These are phyloP conservation scores for Colletotrichum sp. DNA, from an alignment of 2,329 filamentous ascomycete genomes.

Conservation along the genomic window DNA sequence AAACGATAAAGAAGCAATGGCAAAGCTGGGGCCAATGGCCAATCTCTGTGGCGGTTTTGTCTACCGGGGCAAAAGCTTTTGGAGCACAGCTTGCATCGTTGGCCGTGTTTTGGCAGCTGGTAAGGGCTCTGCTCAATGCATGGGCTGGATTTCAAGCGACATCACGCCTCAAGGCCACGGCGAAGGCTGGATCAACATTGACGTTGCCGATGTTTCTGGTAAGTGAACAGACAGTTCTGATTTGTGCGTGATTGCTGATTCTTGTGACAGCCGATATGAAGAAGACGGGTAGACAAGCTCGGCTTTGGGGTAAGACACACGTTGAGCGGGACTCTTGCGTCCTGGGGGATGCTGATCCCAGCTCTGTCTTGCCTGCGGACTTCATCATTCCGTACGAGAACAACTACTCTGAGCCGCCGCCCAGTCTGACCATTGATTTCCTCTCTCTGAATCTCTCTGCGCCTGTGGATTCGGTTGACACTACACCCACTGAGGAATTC, in stretches of 20 bases:
- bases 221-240: slow-evolving; percentile 26
- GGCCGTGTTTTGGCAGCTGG: slow-evolving; percentile 69
- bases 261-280: slow-evolving; percentile 49
- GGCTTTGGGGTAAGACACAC: slow-evolving; percentile 64
- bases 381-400: slow-evolving; percentile 67
- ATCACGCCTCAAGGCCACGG: slow-evolving; percentile 55
- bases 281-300: slow-evolving; percentile 58
- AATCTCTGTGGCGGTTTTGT: slow-evolving; percentile 70
- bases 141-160: slow-evolving; percentile 72
- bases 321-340: slow-evolving; percentile 67
- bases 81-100: slow-evolving; percentile 70
- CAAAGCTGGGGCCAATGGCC: slow-evolving; percentile 63
- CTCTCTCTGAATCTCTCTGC: slow-evolving; percentile 54
- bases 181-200: slow-evolving; percentile 65
- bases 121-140: slow-evolving; percentile 66
- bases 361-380: slow-evolving; percentile 62
- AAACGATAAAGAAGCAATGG: slow-evolving; percentile 65
- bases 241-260: slow-evolving; percentile 3
- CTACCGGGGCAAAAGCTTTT: slow-evolving; percentile 69
- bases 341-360: slow-evolving; percentile 60
- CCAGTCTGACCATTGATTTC: slow-evolving; percentile 53
- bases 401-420: slow-evolving; percentile 52
- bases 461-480: slow-evolving; percentile 47
- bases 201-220: slow-evolving; percentile 59
- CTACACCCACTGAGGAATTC: slow-evolving; percentile 48